These are phyloP conservation scores for Carallia pectinifolia DNA, from an alignment of 345 rosid species.

Conservation along the genomic window DNA sequence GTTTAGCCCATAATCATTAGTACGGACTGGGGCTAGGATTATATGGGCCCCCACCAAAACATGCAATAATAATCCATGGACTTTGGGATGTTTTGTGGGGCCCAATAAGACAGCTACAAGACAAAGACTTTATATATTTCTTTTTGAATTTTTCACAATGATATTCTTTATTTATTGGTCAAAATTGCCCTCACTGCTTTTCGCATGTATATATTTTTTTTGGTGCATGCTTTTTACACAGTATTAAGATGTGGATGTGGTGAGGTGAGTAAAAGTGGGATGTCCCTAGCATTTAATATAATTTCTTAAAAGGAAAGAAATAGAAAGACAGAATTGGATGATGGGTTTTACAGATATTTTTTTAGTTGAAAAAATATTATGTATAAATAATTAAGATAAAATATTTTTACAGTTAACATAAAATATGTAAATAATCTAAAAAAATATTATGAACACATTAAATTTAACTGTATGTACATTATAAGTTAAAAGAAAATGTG, in stretches of 20 bases:
- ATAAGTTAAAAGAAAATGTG: too few relatives aligned
- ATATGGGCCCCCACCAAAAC: slow-evolving; percentile 18
- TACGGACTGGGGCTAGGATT: slow-evolving; percentile 21
- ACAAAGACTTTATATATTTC: slow-evolving; percentile 37
- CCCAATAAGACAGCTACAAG: slow-evolving; percentile 38
- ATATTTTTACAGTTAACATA: too few relatives aligned
- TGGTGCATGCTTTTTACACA: slow-evolving; percentile 4
- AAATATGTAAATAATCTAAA: too few relatives aligned
- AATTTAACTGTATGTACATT: too few relatives aligned
- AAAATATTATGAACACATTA: too few relatives aligned
- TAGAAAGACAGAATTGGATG: too few relatives aligned
- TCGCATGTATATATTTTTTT: too few relatives aligned
- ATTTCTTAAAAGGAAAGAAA: too few relatives aligned
- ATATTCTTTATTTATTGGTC: slow-evolving; percentile 27
- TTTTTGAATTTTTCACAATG: slow-evolving; percentile 5
- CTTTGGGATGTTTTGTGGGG: slow-evolving; percentile 9
- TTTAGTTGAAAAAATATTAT: too few relatives aligned
- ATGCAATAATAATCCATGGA: slow-evolving; percentile 22
- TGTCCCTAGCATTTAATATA: slow-evolving; percentile 7
- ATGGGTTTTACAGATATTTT: too few relatives aligned
- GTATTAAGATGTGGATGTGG: slow-evolving; percentile 26
- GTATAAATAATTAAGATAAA: too few relatives aligned
- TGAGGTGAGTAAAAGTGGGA: slow-evolving; percentile 16
- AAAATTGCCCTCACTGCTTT: slow-evolving; percentile 23
- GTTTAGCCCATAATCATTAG: background rate